Conservation (phyloP, 768 basidiomycete species). For the Sutorius australiensis region DNA sequence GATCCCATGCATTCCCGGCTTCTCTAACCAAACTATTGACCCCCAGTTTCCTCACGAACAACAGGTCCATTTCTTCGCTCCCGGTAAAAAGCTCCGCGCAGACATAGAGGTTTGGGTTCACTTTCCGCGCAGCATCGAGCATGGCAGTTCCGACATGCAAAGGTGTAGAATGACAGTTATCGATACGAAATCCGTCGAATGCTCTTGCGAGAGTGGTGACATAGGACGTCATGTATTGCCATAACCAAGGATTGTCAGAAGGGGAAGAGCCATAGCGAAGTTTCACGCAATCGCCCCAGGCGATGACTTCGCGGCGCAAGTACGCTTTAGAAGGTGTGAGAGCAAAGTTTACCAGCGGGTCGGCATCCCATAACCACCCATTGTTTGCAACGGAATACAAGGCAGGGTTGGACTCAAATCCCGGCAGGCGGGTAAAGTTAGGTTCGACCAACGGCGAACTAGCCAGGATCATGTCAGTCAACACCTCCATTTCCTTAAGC, state of each 20-base stretch:
- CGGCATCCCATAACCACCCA: conserved; percentile 98
- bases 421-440: conserved; percentile 85
- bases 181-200: conserved; percentile 96
- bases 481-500: not conserved
- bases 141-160: conserved; percentile 93
- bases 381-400: conserved; percentile 91
- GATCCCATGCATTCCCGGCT: conserved; percentile 86
- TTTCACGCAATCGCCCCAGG: conserved; percentile 98
- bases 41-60: conserved; percentile 89
- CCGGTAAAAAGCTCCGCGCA: conserved; percentile 98
- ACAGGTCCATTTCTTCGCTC: conserved; percentile 85
- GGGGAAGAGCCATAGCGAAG: conserved; percentile 85
- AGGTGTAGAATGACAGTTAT: conserved; percentile 98
- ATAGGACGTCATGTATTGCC: conserved; percentile 87
- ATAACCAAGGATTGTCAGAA: conserved; percentile 87
- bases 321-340: conserved; percentile 90
- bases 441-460: conserved; percentile 84
- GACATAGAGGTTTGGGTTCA: conserved; percentile 91
- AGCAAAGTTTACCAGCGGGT: conserved; percentile 94
- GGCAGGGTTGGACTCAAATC: conserved; percentile 46
- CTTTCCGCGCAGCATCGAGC: conserved; percentile 85
- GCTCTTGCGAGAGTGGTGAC: conserved; percentile 72
- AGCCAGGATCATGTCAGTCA: conserved; percentile 9
- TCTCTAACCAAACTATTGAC: conserved; percentile 94
- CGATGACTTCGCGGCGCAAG: conserved; percentile 92